phyloP scores from a whole-genome alignment of 164 flowering plant species.

The Santalum album region DNA sequence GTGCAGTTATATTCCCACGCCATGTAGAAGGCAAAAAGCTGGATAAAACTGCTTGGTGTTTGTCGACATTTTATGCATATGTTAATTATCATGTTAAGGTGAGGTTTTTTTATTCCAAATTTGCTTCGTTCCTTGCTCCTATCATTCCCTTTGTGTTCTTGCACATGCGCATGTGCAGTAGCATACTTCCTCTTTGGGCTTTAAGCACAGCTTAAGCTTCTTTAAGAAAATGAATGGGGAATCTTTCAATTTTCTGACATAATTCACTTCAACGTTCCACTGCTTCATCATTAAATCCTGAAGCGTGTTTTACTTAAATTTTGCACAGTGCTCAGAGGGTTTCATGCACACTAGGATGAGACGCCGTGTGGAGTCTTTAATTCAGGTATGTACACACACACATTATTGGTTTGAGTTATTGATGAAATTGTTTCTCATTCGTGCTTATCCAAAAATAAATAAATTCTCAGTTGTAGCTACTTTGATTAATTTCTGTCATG shows the following conservation, averaged over 20 bases:
- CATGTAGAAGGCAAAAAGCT: constrained; percentile 86
- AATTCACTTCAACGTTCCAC: too few species aligned
- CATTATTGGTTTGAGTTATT: background rate
- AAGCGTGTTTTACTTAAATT: background rate
- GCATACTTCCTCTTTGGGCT: background rate
- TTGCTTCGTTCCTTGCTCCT: background rate
- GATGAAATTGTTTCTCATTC: background rate
- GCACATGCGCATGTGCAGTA: background rate
- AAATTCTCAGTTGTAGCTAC: too few species aligned
- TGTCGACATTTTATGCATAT: constrained; percentile 91
- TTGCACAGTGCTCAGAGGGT: constrained; percentile 85
- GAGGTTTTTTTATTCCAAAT: constrained; percentile 7
- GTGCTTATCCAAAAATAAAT: too few species aligned
- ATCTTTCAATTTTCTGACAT: too few species aligned
- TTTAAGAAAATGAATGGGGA: too few species aligned
- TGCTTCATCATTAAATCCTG: background rate
- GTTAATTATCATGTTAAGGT: constrained; percentile 98
- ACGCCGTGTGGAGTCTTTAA: constrained; percentile 89
- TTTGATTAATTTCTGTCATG: too few species aligned
- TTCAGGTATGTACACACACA: constrained; percentile 40
- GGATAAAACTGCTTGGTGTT: constrained; percentile 85
- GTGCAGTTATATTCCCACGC: constrained; percentile 80
- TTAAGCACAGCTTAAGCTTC: too few species aligned
- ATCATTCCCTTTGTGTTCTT: background rate
- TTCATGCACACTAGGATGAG: constrained; percentile 99